Evolutionary conservation across 2,329 filamentous ascomycete genomes (phyloP).

Genomic region (Ascochyta pisi): DNA sequence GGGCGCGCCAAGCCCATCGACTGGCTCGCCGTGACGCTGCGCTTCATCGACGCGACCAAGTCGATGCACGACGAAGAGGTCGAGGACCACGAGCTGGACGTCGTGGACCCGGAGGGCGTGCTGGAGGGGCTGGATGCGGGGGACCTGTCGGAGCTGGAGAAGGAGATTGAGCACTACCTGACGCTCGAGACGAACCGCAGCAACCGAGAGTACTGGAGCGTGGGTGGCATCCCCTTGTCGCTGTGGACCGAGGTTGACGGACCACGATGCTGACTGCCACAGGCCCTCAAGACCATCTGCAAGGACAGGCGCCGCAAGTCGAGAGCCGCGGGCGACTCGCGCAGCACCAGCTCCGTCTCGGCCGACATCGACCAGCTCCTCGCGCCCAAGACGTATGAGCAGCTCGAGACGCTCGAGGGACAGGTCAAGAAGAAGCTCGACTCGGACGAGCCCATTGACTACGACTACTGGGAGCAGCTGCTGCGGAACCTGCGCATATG

Average conservation of each 20-base stretch:
- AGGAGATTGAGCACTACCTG: conserved; percentile 81
- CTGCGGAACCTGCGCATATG: conserved; percentile 83
- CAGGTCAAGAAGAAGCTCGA: conserved; percentile 87
- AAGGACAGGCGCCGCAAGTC: conserved; percentile 74
- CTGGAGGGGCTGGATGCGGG: conserved; percentile 73
- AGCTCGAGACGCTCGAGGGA: conserved; percentile 83
- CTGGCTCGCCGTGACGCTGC: conserved; percentile 87
- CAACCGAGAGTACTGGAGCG: conserved; percentile 88
- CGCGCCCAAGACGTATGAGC: conserved; percentile 81
- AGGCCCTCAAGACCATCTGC: conserved; percentile 85
- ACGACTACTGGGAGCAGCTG: conserved; percentile 96
- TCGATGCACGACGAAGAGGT: conserved; percentile 82
- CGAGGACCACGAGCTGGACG: conserved; percentile 75
- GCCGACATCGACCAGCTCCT: conserved; percentile 89
- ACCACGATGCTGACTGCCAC: conserved; percentile 20
- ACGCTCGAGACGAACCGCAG: conserved; percentile 77
- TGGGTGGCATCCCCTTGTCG: conserved; percentile 40
- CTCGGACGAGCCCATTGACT: conserved; percentile 91
- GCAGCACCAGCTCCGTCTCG: conserved; percentile 81
- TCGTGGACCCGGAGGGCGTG: conserved; percentile 81
- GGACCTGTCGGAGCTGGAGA: conserved; percentile 77
- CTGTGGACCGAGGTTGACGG: no score
- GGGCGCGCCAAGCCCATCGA: conserved; percentile 91
- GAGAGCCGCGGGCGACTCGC: conserved; percentile 68
- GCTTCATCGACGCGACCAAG: conserved; percentile 84